Conservation (phyloP, 2,329 filamentous ascomycete species). For the Pseudogymnoascus sp. region DNA sequence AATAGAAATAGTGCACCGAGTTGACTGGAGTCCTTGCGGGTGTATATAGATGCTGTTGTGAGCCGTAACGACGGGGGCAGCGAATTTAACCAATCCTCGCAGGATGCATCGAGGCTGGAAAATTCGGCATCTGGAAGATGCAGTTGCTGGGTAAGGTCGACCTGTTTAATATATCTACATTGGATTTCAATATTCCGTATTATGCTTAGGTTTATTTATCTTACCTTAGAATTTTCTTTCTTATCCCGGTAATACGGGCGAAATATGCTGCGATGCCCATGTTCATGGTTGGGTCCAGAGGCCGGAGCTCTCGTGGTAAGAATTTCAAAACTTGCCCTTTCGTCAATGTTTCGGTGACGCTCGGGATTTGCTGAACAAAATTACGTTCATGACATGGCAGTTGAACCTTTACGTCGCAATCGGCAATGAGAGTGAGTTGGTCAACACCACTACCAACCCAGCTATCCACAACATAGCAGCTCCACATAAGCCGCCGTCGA, state of each 20-base stretch:
- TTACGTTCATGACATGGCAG: conserved; percentile 24
- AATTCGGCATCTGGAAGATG: conserved; percentile 39
- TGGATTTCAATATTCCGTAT: background rate
- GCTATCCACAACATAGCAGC: conserved; percentile 26
- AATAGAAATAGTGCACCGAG: conserved; percentile 37
- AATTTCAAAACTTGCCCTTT: conserved; percentile 19
- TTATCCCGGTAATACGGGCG: background rate
- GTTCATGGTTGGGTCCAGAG: conserved; percentile 1
- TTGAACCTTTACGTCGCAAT: conserved; percentile 26
- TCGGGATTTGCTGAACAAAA: conserved; percentile 25
- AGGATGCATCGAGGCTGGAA: conserved; percentile 33
- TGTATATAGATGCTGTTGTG: conserved; percentile 37
- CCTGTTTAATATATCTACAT: conserved; percentile 33
- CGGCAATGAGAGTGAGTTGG: conserved; percentile 25
- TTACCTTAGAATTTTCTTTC: conserved; percentile 9
- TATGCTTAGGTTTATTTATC: background rate
- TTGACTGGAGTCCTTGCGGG: conserved; percentile 38
- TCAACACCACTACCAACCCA: conserved; percentile 27
- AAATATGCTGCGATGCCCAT: background rate
- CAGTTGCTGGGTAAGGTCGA: conserved; percentile 33
- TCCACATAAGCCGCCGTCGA: conserved; percentile 27
- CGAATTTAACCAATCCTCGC: conserved; percentile 34
- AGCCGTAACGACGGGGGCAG: conserved; percentile 38
- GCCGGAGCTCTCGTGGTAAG: background rate
- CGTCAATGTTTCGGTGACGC: conserved; percentile 25